These are phyloP conservation scores for Haplosporangium sp. DNA, from an alignment of 371 early-diverging fungal species.

Conservation along the genomic window DNA sequence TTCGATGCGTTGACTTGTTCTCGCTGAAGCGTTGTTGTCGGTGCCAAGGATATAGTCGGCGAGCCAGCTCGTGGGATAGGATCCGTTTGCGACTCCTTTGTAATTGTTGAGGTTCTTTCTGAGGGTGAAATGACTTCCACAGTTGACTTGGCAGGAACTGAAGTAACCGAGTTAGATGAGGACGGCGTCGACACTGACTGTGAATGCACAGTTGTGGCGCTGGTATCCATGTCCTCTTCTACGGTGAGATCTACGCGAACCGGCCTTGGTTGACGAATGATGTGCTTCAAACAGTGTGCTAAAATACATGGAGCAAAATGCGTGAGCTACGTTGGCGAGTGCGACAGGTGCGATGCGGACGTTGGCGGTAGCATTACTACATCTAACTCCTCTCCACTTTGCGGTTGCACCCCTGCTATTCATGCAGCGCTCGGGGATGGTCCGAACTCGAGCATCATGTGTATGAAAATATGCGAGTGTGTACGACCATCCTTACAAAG, in stretches of 20 bases:
- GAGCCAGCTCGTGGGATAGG: constrained; percentile 21
- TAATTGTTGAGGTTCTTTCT: neutral
- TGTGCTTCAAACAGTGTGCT: constrained; percentile 62
- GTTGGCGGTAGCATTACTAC: too few species aligned
- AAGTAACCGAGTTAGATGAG: neutral
- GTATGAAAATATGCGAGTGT: neutral
- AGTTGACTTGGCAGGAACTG: neutral
- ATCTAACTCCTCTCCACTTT: neutral
- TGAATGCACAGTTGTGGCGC: neutral
- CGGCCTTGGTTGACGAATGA: constrained; percentile 65
- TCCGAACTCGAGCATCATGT: too few species aligned
- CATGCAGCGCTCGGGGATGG: neutral
- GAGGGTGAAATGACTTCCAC: neutral
- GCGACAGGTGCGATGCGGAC: too few species aligned
- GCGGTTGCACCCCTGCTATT: neutral
- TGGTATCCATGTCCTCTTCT: constrained; percentile 10
- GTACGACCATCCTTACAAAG: neutral
- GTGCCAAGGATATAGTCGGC: constrained; percentile 35
- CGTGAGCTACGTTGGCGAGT: too few species aligned
- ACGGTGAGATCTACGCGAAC: constrained; percentile 1
- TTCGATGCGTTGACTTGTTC: constrained; percentile 35
- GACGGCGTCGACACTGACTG: neutral
- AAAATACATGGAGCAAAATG: neutral
- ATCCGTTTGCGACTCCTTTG: constrained; percentile 10
- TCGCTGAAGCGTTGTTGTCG: constrained; percentile 39